Conservation (phyloP, 2,329 filamentous ascomycete genomes). For the Davidsoniella neocaledoniae region DNA sequence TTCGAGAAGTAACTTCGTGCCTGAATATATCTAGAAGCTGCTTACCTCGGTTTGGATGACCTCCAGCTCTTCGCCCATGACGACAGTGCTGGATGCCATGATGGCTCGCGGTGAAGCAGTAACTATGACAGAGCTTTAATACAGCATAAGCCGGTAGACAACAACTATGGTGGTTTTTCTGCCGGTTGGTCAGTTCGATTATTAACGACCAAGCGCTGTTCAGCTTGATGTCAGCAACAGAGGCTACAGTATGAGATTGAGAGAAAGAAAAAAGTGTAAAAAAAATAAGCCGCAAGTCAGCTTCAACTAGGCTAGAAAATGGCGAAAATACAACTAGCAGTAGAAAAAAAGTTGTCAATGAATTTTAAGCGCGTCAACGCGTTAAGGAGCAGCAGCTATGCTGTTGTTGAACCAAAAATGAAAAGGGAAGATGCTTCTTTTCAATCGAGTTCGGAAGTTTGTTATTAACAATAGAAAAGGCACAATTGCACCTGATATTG, state of each 20-base stretch:
- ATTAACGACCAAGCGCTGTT: too few relatives aligned
- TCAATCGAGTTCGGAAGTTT: background rate
- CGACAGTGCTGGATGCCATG: conserved; percentile 10
- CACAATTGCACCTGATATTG: background rate
- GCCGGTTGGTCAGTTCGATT: too few relatives aligned
- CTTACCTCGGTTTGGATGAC: conserved; percentile 69
- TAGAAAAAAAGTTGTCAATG: conserved; percentile 7
- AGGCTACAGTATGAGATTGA: background rate
- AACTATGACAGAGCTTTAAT: too few relatives aligned
- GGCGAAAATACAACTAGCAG: background rate
- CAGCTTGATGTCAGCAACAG: background rate
- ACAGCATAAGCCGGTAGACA: too few relatives aligned
- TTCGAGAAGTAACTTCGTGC: too few relatives aligned
- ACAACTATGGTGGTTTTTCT: too few relatives aligned
- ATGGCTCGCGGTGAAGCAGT: background rate
- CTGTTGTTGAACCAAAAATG: background rate
- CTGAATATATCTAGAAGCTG: conserved; percentile 14
- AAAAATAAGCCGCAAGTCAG: background rate
- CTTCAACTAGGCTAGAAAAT: background rate
- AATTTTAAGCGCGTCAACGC: conserved; percentile 12
- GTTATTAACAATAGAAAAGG: background rate
- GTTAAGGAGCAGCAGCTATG: conserved; percentile 6
- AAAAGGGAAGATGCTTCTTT: background rate
- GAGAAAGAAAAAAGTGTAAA: background rate
- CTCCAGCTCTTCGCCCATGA: conserved; percentile 47